A percentile compares a stretch with the other conserved stretches of the same genome.
Conservation (phyloP, 1,284 basidiomycete genomes). For the Puccinia hordei region DNA sequence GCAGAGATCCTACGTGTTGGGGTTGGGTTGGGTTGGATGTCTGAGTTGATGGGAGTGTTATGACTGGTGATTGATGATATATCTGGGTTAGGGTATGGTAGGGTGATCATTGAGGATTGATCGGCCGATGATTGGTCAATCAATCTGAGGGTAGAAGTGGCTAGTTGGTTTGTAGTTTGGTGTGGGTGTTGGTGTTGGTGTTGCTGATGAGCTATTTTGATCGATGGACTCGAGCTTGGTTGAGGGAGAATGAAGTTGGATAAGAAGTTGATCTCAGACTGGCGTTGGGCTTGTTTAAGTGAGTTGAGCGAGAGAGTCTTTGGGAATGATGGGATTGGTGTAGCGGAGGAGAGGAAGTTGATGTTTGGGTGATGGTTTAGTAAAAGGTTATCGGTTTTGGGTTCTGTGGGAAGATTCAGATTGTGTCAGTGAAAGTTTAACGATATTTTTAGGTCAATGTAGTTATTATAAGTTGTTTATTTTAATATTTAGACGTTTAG, state of each 20-base stretch:
- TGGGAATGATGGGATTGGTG: slow-evolving; percentile 23
- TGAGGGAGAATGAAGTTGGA: not conserved
- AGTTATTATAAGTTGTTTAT: too few relatives aligned
- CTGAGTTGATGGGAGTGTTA: not conserved
- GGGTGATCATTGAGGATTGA: not conserved
- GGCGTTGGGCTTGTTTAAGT: not conserved
- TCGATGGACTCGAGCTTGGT: not conserved
- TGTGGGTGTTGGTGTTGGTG: not conserved
- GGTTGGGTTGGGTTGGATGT: not conserved
- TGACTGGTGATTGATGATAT: not conserved
- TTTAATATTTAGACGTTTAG: too few relatives aligned
- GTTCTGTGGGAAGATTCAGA: not conserved
- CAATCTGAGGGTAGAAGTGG: slow-evolving; percentile 1
- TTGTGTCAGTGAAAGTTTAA: not conserved
- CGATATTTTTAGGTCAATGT: too few relatives aligned
- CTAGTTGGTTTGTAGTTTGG: not conserved
- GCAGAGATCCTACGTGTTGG: not conserved
- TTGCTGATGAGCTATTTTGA: not conserved
- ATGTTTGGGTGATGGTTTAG: slow-evolving; percentile 22
- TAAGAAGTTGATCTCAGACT: slow-evolving; percentile 8
- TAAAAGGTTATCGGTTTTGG: not conserved
- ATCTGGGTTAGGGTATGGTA: slow-evolving; percentile 32
- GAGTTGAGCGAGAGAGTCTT: not conserved
- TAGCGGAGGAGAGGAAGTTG: slow-evolving; percentile 10
- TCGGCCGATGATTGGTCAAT: not conserved